These are phyloP conservation scores for Suillus decipiens DNA, from an alignment of 768 basidiomycete genomes.

Conservation along the genomic window DNA sequence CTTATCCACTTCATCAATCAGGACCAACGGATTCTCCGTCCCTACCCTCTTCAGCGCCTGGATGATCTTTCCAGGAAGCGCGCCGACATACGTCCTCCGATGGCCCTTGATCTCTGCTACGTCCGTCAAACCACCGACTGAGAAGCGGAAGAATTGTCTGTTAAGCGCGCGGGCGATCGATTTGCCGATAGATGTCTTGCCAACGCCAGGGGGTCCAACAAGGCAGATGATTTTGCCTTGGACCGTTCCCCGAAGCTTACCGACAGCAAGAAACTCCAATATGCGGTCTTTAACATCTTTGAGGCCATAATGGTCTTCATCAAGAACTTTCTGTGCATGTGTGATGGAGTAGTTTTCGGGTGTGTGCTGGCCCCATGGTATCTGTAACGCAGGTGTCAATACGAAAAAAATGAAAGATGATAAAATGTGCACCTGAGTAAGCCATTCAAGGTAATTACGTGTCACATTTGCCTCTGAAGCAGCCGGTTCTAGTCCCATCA, in stretches of 20 bases:
- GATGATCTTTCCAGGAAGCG: constrained; percentile 92
- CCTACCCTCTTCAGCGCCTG: constrained; percentile 92
- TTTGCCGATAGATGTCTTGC: constrained; percentile 96
- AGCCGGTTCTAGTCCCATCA: constrained; percentile 86
- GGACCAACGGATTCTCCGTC: constrained; percentile 90
- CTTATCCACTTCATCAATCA: constrained; percentile 97
- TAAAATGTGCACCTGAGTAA: constrained; percentile 61
- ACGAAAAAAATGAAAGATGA: not conserved
- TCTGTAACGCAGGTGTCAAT: constrained; percentile 40
- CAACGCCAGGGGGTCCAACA: constrained; percentile 96
- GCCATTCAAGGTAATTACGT: constrained; percentile 92
- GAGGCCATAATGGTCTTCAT: constrained; percentile 93
- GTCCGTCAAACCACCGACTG: constrained; percentile 94
- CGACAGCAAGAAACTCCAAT: constrained; percentile 93
- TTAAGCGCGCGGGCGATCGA: constrained; percentile 90
- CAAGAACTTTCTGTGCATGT: constrained; percentile 81
- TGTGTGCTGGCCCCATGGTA: constrained; percentile 97
- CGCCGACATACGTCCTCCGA: constrained; percentile 93
- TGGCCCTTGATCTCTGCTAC: constrained; percentile 99
- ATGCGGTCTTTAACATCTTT: constrained; percentile 93
- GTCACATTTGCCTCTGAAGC: constrained; percentile 94
- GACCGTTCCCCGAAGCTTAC: constrained; percentile 91
- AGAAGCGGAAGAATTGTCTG: constrained; percentile 94
- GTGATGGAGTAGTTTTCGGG: constrained; percentile 89
- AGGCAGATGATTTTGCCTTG: constrained; percentile 98